phyloP scores from a whole-genome alignment of 352 stramenopile genomes.

The Globisporangium apiculatum region DNA sequence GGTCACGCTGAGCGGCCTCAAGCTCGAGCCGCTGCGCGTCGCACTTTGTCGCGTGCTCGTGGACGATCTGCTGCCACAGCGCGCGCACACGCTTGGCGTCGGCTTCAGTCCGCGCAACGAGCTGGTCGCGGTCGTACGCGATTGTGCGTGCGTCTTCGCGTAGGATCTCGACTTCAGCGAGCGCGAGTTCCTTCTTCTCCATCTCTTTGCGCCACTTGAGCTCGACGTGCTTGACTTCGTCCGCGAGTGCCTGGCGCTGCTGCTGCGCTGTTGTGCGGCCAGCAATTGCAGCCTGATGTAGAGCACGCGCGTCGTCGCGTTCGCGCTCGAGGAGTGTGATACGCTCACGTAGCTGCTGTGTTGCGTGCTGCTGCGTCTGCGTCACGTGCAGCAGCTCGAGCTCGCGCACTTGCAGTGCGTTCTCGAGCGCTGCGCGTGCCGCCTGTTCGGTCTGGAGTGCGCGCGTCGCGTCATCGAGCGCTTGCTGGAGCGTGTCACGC shows the following conservation, averaged over 20 bases:
- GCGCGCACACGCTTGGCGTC: conserved; percentile 67
- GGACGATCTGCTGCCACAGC: conserved; percentile 71
- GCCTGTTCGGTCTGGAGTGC: conserved; percentile 34
- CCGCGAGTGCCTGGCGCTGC: conserved; percentile 39
- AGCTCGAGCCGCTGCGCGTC: conserved; percentile 36
- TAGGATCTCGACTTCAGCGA: conserved; percentile 40
- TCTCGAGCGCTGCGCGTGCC: conserved; percentile 30
- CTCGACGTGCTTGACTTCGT: conserved; percentile 46
- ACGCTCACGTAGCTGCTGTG: conserved; percentile 41
- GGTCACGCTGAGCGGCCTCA: conserved; percentile 26
- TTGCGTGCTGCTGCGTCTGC: conserved; percentile 42
- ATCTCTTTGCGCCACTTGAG: conserved; percentile 55
- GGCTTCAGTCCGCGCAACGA: conserved; percentile 62
- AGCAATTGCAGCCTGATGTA: conserved; percentile 46
- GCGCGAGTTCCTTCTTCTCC: conserved; percentile 49
- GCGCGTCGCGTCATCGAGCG: conserved; percentile 46
- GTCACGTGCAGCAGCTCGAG: conserved; percentile 63
- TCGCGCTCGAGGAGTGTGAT: conserved; percentile 47
- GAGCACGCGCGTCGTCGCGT: conserved; percentile 45
- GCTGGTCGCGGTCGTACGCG: conserved; percentile 40
- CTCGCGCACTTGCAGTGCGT: conserved; percentile 57
- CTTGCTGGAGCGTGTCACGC: conserved; percentile 33
- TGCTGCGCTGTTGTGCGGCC: conserved; percentile 41
- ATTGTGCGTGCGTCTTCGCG: conserved; percentile 35
- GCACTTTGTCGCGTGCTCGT: conserved; percentile 56